Conservation (phyloP, 2,329 filamentous ascomycete species). For the Esteya vermicola region DNA sequence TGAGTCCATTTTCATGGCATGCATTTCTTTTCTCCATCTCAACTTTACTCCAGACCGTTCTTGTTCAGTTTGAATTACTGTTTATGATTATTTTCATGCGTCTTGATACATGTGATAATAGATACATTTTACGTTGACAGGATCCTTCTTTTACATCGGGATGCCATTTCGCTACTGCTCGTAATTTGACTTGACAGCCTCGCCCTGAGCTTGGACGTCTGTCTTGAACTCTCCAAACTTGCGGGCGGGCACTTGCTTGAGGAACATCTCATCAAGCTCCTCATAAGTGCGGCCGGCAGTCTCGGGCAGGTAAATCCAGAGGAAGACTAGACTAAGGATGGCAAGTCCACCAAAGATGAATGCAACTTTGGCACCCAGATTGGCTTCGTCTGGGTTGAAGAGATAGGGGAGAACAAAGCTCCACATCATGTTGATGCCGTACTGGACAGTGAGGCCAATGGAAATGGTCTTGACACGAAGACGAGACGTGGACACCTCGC, state of each 20-base stretch:
- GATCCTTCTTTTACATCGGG: too few relatives aligned
- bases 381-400: constrained; percentile 11
- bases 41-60: too few relatives aligned
- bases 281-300: constrained; percentile 30
- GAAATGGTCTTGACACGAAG: constrained; percentile 23
- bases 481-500: constrained; percentile 20
- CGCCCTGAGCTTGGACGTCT: not conserved
- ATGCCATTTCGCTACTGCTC: too few relatives aligned
- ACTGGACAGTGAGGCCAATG: constrained; percentile 20
- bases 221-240: constrained; percentile 8
- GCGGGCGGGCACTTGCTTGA: constrained; percentile 7
- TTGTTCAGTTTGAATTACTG: too few relatives aligned
- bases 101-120: too few relatives aligned
- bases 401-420: constrained; percentile 10
- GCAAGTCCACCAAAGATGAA: constrained; percentile 21
- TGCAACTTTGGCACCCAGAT: constrained; percentile 20
- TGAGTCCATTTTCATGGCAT: too few relatives aligned
- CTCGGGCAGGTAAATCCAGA: constrained; percentile 31
- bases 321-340: constrained; percentile 14
- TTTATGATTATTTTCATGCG: too few relatives aligned
- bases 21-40: too few relatives aligned
- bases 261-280: constrained; percentile 31
- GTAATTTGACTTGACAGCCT: too few relatives aligned
- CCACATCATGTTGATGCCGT: constrained; percentile 9
- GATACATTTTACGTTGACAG: too few relatives aligned